A percentile compares a stretch with the other conserved stretches of the same genome.
phyloP scores from a whole-genome alignment of 2,329 filamentous ascomycete species.

The Pezizomycotina sp. region DNA sequence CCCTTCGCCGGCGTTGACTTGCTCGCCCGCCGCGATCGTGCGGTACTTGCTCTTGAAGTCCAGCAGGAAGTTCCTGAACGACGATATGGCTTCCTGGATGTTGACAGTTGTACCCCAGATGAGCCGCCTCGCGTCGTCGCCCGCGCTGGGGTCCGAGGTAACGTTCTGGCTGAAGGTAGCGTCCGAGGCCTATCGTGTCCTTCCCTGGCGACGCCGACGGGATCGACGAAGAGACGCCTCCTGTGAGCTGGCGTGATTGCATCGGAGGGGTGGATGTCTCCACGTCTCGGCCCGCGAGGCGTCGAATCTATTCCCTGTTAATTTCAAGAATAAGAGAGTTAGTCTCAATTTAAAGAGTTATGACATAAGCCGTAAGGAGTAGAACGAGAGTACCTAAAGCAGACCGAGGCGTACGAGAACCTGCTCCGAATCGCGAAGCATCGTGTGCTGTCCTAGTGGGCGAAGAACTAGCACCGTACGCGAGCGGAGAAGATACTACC shows the following conservation, averaged over 20 bases:
- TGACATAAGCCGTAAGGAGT: constrained; percentile 17
- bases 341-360: constrained; percentile 6
- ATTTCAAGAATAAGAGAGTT: neutral
- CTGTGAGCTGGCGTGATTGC: constrained; percentile 33
- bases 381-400: constrained; percentile 16
- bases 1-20: constrained; percentile 52
- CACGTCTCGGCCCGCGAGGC: constrained; percentile 17
- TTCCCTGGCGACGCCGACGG: constrained; percentile 35
- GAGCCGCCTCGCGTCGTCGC: constrained; percentile 62
- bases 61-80: constrained; percentile 80
- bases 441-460: no score
- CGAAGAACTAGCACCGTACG: constrained; percentile 23
- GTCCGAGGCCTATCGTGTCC: constrained; percentile 27
- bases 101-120: constrained; percentile 98
- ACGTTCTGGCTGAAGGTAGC: constrained; percentile 42
- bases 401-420: constrained; percentile 10
- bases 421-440: no score
- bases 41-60: constrained; percentile 91
- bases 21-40: constrained; percentile 77
- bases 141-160: constrained; percentile 53
- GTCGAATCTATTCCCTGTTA: constrained; percentile 8
- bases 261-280: constrained; percentile 25
- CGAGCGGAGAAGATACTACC: constrained; percentile 25
- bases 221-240: constrained; percentile 46
- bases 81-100: constrained; percentile 68